Evolutionary conservation across 2,329 filamentous ascomycete species (phyloP).

Genomic region (Aspergillus costaricaensis): DNA sequence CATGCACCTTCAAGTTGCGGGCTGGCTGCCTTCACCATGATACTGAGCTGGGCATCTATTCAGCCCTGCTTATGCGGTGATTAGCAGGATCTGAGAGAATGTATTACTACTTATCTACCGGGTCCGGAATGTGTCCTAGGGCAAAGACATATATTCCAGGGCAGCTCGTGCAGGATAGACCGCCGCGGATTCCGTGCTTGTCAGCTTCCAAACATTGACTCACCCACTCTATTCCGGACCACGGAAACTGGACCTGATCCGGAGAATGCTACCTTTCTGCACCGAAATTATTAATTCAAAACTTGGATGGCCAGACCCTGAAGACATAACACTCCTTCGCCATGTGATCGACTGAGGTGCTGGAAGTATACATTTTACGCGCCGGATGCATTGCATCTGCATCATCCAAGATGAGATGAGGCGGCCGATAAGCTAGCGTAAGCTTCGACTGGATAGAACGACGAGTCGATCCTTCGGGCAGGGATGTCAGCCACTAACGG

Average conservation of each 20-base stretch:
- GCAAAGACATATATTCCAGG: background rate
- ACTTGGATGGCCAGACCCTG: background rate
- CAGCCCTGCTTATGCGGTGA: background rate
- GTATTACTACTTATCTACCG: background rate
- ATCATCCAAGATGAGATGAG: slow-evolving; percentile 9
- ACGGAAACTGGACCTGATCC: background rate
- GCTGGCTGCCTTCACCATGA: background rate
- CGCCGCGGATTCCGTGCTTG: background rate
- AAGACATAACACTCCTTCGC: background rate
- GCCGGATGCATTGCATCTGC: slow-evolving; percentile 3
- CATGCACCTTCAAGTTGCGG: background rate
- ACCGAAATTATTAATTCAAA: background rate
- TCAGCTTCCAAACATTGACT: background rate
- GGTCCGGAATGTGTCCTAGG: background rate
- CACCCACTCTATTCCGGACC: background rate
- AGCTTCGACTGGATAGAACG: slow-evolving; percentile 12
- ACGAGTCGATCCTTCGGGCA: slow-evolving; percentile 11
- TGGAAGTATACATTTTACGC: background rate
- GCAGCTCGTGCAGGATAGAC: slow-evolving; percentile 1
- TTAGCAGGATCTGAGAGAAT: background rate
- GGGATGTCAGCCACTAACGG: background rate
- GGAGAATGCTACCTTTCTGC: background rate
- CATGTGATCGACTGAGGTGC: background rate
- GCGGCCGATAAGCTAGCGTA: slow-evolving; percentile 17
- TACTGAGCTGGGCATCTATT: background rate